Percentiles rank a stretch among this genome's conserved stretches.
Evolutionary conservation across 2,329 filamentous ascomycete species (phyloP).

Genomic region (Alternaria solani): DNA sequence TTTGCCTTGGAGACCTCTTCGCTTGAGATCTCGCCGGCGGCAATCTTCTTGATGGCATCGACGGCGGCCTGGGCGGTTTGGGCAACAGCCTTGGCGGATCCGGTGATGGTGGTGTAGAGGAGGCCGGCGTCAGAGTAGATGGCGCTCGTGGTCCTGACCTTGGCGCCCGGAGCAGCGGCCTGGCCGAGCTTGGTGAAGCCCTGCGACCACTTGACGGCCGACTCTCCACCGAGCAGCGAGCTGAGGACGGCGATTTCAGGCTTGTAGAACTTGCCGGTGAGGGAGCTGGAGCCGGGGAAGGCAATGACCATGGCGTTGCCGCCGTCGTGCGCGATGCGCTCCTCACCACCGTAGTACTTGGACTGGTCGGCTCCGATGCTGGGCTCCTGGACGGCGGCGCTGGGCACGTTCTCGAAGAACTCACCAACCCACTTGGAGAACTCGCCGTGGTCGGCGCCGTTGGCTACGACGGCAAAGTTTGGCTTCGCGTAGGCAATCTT

Average conservation of each 20-base stretch:
- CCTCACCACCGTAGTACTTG: conserved; percentile 95
- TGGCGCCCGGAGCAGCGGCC: conserved; percentile 71
- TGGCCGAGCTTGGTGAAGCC: conserved; percentile 92
- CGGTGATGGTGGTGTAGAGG: conserved; percentile 81
- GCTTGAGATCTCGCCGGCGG: conserved; percentile 75
- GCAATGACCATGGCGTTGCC: conserved; percentile 88
- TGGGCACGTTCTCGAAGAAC: conserved; percentile 82
- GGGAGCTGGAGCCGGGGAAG: conserved; percentile 87
- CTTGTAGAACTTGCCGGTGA: conserved; percentile 77
- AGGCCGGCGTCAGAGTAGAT: conserved; percentile 96
- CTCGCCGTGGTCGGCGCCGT: conserved; percentile 78
- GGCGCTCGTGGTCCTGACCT: conserved; percentile 76
- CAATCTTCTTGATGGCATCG: conserved; percentile 82
- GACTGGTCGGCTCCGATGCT: conserved; percentile 68
- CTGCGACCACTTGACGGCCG: conserved; percentile 92
- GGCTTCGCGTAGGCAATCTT: conserved; percentile 82
- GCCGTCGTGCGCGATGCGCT: conserved; percentile 78
- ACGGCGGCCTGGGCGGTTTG: conserved; percentile 78
- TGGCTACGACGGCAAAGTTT: conserved; percentile 91
- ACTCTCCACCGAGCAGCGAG: conserved; percentile 87
- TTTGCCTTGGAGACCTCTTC: conserved; percentile 93
- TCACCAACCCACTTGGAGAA: conserved; percentile 90
- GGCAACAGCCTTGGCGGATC: conserved; percentile 75
- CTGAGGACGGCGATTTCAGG: conserved; percentile 88
- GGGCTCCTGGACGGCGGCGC: conserved; percentile 52